These are phyloP conservation scores for Cephalotrichum gorgonifer DNA, from an alignment of 2,329 filamentous ascomycete species.

Conservation along the genomic window DNA sequence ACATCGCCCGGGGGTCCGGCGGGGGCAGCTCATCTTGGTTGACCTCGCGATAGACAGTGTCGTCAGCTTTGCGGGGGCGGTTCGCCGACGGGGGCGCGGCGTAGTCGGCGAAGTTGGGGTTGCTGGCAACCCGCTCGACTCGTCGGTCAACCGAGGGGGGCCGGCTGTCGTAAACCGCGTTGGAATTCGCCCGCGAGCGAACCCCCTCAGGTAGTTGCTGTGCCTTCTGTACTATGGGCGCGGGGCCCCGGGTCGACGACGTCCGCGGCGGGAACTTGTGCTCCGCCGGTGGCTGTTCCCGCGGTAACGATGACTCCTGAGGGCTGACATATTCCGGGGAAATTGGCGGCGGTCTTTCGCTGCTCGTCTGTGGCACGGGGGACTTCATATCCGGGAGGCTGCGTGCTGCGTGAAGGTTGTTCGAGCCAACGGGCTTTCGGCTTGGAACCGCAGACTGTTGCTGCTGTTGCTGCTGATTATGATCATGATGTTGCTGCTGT, in stretches of 20 bases:
- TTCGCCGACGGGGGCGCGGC: constrained; percentile 15
- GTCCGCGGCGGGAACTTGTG: constrained; percentile 20
- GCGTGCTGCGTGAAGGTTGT: constrained; percentile 13
- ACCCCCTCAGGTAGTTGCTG: constrained; percentile 4
- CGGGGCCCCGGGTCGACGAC: constrained; percentile 17
- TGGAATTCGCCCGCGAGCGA: background rate
- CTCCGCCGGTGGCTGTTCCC: constrained; percentile 12
- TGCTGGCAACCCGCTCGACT: constrained; percentile 1
- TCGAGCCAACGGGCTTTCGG: constrained; percentile 9
- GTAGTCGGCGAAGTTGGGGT: constrained; percentile 10
- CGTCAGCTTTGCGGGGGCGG: constrained; percentile 22
- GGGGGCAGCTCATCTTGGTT: constrained; percentile 17
- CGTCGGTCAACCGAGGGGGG: constrained; percentile 3
- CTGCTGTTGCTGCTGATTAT: constrained; percentile 9
- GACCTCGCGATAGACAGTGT: constrained; percentile 31
- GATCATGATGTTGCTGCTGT: constrained; percentile 8
- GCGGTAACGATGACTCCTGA: constrained; percentile 2
- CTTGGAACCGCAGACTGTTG: constrained; percentile 15
- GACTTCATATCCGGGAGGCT: constrained; percentile 13
- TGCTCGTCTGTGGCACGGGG: constrained; percentile 9
- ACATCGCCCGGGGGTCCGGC: constrained; percentile 23
- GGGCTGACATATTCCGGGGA: background rate
- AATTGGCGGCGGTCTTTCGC: constrained; percentile 13
- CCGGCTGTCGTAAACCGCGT: background rate
- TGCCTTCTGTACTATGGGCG: constrained; percentile 6